Evolutionary conservation across 1,139 yeast species (phyloP).

Genomic region (Yamadazyma sp.): DNA sequence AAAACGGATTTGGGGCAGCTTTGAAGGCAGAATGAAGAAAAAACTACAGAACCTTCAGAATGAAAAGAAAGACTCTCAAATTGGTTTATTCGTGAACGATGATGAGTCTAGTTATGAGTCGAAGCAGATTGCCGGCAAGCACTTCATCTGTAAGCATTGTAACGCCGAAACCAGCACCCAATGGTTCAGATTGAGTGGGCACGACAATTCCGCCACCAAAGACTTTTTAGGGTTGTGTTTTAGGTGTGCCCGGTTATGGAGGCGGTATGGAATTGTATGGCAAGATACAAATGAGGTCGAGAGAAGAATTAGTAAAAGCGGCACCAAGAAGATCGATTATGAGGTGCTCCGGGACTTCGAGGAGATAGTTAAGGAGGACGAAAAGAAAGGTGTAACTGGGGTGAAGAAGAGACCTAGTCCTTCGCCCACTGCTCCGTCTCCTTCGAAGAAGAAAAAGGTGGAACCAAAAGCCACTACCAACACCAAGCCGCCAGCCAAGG

Average conservation of each 20-base stretch:
- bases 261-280: conserved; percentile 90
- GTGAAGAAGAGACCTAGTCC: conserved; percentile 10
- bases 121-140: conserved; percentile 43
- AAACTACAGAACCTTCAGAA: conserved; percentile 36
- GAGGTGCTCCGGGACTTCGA: conserved; percentile 72
- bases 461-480: conserved; percentile 1
- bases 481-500: not conserved
- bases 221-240: conserved; percentile 62
- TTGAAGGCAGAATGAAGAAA: conserved; percentile 67
- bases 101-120: conserved; percentile 72
- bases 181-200: conserved; percentile 78
- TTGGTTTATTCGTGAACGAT: conserved; percentile 52
- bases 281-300: conserved; percentile 72
- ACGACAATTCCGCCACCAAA: conserved; percentile 30
- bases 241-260: conserved; percentile 89
- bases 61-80: conserved; percentile 28
- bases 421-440: conserved; percentile 6
- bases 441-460: conserved; percentile 10
- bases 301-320: conserved; percentile 43
- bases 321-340: conserved; percentile 65
- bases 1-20: conserved; percentile 78
- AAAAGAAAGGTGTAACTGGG: conserved; percentile 7
- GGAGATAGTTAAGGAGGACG: conserved; percentile 51
- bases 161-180: conserved; percentile 49
- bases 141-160: conserved; percentile 67